Percentiles rank a stretch among this genome's conserved stretches.
phyloP scores from a whole-genome alignment of 2,329 filamentous ascomycete species.

The Scedosporium apiospermum region DNA sequence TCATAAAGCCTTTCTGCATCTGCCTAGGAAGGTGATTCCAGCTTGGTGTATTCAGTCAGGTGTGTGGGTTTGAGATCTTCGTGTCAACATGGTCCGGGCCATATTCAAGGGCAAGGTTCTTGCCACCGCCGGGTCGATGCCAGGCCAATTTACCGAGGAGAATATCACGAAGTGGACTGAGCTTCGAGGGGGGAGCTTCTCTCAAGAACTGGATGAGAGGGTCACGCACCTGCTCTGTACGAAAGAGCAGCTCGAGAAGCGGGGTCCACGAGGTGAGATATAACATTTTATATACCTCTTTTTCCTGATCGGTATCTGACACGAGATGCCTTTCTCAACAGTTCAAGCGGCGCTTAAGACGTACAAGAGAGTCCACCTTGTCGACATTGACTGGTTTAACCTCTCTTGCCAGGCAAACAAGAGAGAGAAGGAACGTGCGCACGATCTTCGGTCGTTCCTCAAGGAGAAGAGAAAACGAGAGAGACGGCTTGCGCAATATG shows the following conservation, averaged over 20 bases:
- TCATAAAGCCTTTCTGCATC: not conserved
- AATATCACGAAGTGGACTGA: conserved; percentile 59
- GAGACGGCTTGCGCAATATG: conserved; percentile 19
- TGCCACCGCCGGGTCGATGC: conserved; percentile 49
- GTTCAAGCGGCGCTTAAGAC: conserved; percentile 28
- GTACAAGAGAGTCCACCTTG: conserved; percentile 27
- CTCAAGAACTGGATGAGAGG: conserved; percentile 34
- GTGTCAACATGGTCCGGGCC: conserved; percentile 7
- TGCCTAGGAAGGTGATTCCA: not conserved
- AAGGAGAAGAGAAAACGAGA: conserved; percentile 21
- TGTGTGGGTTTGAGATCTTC: not conserved
- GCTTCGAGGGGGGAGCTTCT: conserved; percentile 50
- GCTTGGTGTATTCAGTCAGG: too few relatives aligned
- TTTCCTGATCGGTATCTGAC: too few relatives aligned
- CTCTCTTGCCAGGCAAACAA: conserved; percentile 25
- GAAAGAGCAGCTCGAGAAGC: conserved; percentile 47
- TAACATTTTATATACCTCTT: not conserved
- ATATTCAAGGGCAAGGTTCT: conserved; percentile 47
- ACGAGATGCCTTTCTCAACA: conserved; percentile 6
- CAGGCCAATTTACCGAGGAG: conserved; percentile 33
- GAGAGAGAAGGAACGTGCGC: conserved; percentile 24
- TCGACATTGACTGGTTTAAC: conserved; percentile 44
- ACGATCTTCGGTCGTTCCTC: conserved; percentile 24
- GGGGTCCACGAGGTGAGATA: conserved; percentile 23
- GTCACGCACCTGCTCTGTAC: conserved; percentile 69